These are phyloP conservation scores for Nectriaceae sp. DNA, from an alignment of 2,329 filamentous ascomycete genomes.

Conservation along the genomic window DNA sequence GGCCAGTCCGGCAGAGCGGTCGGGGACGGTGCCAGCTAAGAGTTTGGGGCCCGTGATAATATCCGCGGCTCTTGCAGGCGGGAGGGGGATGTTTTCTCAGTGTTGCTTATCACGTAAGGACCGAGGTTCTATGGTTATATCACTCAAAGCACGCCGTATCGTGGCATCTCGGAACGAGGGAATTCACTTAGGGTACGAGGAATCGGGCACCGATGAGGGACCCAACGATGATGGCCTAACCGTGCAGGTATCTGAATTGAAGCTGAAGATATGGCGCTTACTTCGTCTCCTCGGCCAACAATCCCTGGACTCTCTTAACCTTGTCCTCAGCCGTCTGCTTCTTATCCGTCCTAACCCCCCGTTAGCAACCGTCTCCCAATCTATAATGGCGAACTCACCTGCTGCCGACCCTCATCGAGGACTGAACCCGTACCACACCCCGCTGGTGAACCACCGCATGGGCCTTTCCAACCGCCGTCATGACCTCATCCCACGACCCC, in stretches of 20 bases:
- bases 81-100: not conserved
- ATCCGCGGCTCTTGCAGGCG: not conserved
- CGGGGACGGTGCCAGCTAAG: not conserved
- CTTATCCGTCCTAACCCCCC: constrained; percentile 73
- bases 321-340: constrained; percentile 80
- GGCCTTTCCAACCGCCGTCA: constrained; percentile 82
- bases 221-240: no score
- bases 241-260: no score
- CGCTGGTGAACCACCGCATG: constrained; percentile 75
- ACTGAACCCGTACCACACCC: constrained; percentile 83
- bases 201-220: no score
- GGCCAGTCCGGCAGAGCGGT: not conserved
- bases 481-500: constrained; percentile 87
- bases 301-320: constrained; percentile 61
- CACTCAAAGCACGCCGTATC: not conserved
- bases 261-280: constrained; percentile 1
- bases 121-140: not conserved
- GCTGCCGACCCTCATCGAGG: constrained; percentile 82
- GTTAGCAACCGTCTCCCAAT: constrained; percentile 1
- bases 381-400: constrained; percentile 53
- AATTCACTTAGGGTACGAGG: not conserved
- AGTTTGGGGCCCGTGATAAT: not conserved
- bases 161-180: not conserved
- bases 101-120: not conserved
- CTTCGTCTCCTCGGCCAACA: constrained; percentile 40